phyloP scores from a whole-genome alignment of 75 land plant genomes.

The Picea sitchensis region DNA sequence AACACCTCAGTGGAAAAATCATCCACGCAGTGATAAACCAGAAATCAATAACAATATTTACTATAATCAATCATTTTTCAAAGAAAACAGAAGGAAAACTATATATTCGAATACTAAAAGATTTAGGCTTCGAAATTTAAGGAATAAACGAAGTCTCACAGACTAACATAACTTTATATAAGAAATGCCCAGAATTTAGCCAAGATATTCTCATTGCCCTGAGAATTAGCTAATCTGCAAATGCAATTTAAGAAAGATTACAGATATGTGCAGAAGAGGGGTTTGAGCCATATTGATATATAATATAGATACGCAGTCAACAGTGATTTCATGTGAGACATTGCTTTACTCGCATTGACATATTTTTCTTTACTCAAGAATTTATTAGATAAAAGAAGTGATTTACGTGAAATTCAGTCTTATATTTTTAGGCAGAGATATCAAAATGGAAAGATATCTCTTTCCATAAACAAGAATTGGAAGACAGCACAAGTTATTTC shows the following conservation, averaged over 20 bases:
- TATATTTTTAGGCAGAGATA: neutral
- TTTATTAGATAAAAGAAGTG: neutral
- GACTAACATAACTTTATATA: too few species aligned
- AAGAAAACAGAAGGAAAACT: too few species aligned
- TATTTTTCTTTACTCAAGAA: neutral
- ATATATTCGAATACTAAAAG: too few species aligned
- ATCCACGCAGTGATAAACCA: too few species aligned
- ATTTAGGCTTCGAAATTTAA: too few species aligned
- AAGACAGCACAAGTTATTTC: neutral
- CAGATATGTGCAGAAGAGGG: neutral
- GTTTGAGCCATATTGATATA: neutral
- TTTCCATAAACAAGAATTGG: neutral
- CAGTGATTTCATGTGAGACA: neutral
- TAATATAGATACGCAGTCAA: neutral
- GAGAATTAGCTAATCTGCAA: neutral
- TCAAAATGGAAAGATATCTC: neutral
- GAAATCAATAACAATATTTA: too few species aligned
- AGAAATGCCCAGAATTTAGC: too few species aligned
- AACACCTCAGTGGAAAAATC: too few species aligned
- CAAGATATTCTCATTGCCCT: neutral
- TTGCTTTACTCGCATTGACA: neutral
- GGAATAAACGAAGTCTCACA: too few species aligned
- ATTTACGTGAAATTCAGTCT: neutral
- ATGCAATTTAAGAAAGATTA: neutral
- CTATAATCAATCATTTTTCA: too few species aligned